Evolutionary conservation across 2,329 filamentous ascomycete species (phyloP).

Genomic region (Trichoderma citrinoviride): DNA sequence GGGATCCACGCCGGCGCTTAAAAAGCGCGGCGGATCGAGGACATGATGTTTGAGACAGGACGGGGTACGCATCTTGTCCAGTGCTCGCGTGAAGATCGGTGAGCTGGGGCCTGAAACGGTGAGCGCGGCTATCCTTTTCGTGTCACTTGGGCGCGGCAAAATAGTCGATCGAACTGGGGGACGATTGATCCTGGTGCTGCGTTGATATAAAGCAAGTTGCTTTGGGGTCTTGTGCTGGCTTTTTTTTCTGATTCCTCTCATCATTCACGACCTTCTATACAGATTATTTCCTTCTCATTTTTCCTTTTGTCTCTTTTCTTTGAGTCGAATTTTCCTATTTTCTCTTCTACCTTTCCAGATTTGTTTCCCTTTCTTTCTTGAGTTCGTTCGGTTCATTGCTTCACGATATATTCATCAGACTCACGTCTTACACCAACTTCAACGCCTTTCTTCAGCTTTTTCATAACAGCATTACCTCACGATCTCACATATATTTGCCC

Average conservation of each 20-base stretch:
- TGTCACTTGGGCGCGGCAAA: not conserved
- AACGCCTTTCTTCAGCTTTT: slow-evolving; percentile 27
- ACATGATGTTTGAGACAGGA: no score
- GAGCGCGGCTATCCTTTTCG: not conserved
- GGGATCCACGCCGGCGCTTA: slow-evolving; percentile 17
- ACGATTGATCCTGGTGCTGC: no score
- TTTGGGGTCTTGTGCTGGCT: not conserved
- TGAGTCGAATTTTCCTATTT: not conserved
- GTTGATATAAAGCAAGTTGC: no score
- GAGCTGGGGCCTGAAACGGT: not conserved
- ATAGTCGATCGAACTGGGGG: no score
- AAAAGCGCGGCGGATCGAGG: no score
- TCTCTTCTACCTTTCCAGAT: not conserved
- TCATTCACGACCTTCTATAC: not conserved
- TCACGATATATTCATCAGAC: not conserved
- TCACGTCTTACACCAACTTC: not conserved
- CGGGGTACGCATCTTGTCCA: no score
- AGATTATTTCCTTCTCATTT: not conserved
- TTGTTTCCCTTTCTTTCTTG: slow-evolving; percentile 6
- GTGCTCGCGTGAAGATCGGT: not conserved
- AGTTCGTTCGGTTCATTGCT: not conserved
- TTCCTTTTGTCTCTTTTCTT: not conserved
- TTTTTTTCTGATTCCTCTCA: not conserved
- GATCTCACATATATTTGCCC: no score
- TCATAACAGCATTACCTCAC: no score